phyloP scores from a whole-genome alignment of 371 early-diverging fungal species.

The Mortierella sp. region DNA sequence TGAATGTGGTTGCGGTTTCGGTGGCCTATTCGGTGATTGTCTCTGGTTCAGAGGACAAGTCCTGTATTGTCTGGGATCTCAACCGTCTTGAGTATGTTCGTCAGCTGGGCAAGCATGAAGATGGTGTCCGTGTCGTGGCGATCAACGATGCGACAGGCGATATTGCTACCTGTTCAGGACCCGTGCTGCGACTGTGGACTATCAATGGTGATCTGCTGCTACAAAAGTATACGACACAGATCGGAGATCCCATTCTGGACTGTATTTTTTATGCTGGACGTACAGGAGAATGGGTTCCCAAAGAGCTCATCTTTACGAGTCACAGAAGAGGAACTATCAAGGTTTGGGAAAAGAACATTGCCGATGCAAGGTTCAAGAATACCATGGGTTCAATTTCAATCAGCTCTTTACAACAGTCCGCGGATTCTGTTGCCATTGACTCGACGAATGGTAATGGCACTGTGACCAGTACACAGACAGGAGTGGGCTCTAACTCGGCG shows the following conservation, averaged over 20 bases:
- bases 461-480: neutral
- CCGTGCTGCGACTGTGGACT: slow-evolving; percentile 70
- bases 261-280: slow-evolving; percentile 67
- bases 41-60: slow-evolving; percentile 78
- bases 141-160: slow-evolving; percentile 80
- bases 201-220: slow-evolving; percentile 79
- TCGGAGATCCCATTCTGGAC: slow-evolving; percentile 67
- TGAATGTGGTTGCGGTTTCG: slow-evolving; percentile 70
- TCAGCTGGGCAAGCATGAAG: slow-evolving; percentile 67
- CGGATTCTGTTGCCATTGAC: slow-evolving; percentile 17
- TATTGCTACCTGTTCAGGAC: slow-evolving; percentile 74
- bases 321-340: slow-evolving; percentile 40
- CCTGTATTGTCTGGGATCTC: slow-evolving; percentile 80
- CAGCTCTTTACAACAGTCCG: slow-evolving; percentile 31
- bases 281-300: slow-evolving; percentile 40
- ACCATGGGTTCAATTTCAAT: slow-evolving; percentile 14
- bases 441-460: neutral
- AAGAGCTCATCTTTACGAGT: slow-evolving; percentile 42
- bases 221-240: slow-evolving; percentile 63
- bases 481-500: no score
- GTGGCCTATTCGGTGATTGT: slow-evolving; percentile 74
- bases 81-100: slow-evolving; percentile 76
- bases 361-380: slow-evolving; percentile 22
- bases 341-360: slow-evolving; percentile 56
- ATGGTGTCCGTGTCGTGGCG: slow-evolving; percentile 62